Conservation (phyloP, 2,329 filamentous ascomycete genomes). For the Ophioceras dolichostomum region DNA sequence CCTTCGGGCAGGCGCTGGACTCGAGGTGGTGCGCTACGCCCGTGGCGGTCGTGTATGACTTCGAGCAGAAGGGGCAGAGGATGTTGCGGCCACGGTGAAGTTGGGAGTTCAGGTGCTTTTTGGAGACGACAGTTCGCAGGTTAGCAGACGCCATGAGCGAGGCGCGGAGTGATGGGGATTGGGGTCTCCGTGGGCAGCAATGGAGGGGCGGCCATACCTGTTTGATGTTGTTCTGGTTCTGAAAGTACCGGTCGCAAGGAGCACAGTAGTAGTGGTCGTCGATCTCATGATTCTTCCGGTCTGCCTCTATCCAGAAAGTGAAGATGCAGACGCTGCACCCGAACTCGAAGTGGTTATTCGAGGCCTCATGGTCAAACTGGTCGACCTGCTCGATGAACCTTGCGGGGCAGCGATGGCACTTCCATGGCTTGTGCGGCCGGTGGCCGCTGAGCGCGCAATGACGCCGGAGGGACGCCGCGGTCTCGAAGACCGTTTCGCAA, state of each 20-base stretch:
- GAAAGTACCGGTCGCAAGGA: background rate
- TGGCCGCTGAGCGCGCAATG: too few relatives aligned
- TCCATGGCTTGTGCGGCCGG: too few relatives aligned
- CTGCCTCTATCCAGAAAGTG: background rate
- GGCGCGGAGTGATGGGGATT: too few relatives aligned
- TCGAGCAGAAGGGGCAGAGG: slow-evolving; percentile 42
- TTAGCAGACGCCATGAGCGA: too few relatives aligned
- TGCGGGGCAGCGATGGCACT: too few relatives aligned
- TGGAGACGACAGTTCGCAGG: too few relatives aligned
- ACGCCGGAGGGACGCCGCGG: too few relatives aligned
- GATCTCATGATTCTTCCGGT: slow-evolving; percentile 1
- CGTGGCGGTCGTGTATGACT: slow-evolving; percentile 32
- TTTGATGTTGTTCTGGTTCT: background rate
- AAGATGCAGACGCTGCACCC: background rate
- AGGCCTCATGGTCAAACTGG: too few relatives aligned
- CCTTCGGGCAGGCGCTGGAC: slow-evolving; percentile 33
- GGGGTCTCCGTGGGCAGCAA: too few relatives aligned
- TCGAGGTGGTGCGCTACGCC: slow-evolving; percentile 47
- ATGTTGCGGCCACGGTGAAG: slow-evolving; percentile 31
- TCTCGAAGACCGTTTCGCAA: too few relatives aligned
- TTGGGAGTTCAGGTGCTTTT: slow-evolving; percentile 45
- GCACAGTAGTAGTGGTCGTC: background rate
- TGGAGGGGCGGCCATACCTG: background rate
- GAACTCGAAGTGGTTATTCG: background rate
- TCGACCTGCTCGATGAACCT: too few relatives aligned